Evolutionary conservation across 2,329 filamentous ascomycete species (phyloP), one percentile per base, ranked within the genome.

Genomic region (Ophiostoma quercus): DNA sequence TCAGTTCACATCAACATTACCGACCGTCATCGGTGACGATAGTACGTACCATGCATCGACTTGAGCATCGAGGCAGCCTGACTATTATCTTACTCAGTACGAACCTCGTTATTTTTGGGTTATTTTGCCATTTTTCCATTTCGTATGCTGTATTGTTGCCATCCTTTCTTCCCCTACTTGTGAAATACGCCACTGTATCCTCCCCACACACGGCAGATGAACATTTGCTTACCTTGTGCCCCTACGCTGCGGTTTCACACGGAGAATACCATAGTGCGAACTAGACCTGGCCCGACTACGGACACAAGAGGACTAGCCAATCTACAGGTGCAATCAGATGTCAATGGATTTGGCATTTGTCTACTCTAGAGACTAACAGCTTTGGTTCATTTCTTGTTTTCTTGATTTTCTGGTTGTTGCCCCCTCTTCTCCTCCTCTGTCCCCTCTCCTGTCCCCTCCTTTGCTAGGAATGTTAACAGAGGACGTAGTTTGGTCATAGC

Each of bases 231-330:
- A 63, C 60, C 60, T 63, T 63, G 29, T 25, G 51, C 16, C 60
- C 60, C 60, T 63, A 37, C 60, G 29, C 60, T 63, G 60, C 29
- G 16, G 60, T 63, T 63, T 63, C 60, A 63, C 29, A 63, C 60
- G 60, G 60, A 63, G 60, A 63, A 63, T 63, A 63, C 60, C 60
- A 63, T 63, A 63, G 14, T 37, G 14, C 60, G 60, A 63, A 63
- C 60, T 14, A 63, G 60, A 32, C 14, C 25, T 19, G 60, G 60
- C n/a, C 29, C 25, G 60, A 63, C 60, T 63, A 63, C 29, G 29
- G 25, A 63, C 60, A 63, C 25, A 34, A 57, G 22, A 25, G 22
- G 51, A 57, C 51, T 57, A 57, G 51, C 51, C 9, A 57, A 54
- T 25, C 11, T 41, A 41, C 51, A 19, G 43, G 43, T 47, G n/a